A percentile compares a stretch with the other conserved stretches of the same genome.
Evolutionary conservation across 2,329 filamentous ascomycete species (phyloP).

Genomic region (Fusarium heterosporum): DNA sequence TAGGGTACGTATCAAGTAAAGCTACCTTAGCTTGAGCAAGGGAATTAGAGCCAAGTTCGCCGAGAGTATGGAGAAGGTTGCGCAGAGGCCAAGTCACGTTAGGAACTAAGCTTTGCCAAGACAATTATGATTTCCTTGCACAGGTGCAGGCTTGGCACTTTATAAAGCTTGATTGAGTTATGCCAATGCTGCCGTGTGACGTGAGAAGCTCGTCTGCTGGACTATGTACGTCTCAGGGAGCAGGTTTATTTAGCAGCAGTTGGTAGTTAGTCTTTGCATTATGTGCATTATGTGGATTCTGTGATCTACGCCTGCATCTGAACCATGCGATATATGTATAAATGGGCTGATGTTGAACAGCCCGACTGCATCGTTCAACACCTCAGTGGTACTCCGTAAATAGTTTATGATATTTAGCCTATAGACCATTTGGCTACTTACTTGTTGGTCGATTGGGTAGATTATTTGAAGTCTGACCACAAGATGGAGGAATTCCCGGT

Average conservation of each 20-base stretch:
- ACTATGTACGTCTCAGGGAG: background rate
- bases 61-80: conserved; percentile 40
- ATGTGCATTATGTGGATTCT: background rate
- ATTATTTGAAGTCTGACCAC: background rate
- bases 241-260: conserved; percentile 1
- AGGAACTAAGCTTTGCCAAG: conserved; percentile 52
- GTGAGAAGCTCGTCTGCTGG: conserved; percentile 2
- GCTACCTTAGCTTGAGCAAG: background rate
- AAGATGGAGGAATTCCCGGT: background rate
- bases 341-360: background rate
- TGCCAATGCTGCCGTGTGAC: conserved; percentile 24
- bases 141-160: conserved; percentile 42
- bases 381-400: no score
- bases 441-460: background rate
- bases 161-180: conserved; percentile 38
- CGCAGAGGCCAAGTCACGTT: conserved; percentile 32
- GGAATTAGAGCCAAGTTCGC: conserved; percentile 19
- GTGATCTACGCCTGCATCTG: background rate
- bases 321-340: background rate
- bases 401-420: no score
- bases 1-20: background rate
- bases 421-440: background rate
- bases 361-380: background rate
- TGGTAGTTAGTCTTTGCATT: background rate
- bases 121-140: conserved; percentile 24